A percentile compares a stretch with the other conserved stretches of the same genome.
Conservation (phyloP, 164 flowering plant genomes). For the Aristolochia fimbriata region DNA sequence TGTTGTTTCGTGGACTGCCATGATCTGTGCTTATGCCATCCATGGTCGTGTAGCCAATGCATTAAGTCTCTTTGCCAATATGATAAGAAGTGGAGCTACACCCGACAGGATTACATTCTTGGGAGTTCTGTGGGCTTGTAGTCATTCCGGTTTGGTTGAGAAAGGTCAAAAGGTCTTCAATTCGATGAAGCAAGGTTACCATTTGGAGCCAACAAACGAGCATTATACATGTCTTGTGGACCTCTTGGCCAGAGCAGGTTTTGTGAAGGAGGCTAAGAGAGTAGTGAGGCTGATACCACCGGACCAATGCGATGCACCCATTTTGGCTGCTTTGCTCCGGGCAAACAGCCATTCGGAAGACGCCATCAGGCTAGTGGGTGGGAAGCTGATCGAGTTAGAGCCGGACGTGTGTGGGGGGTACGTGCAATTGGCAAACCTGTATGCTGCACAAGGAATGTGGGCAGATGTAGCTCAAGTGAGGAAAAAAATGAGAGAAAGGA, state of each 20-base stretch:
- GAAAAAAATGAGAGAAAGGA: constrained; percentile 44
- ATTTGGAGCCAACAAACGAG: constrained; percentile 34
- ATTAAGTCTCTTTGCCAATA: constrained; percentile 31
- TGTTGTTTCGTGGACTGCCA: constrained; percentile 52
- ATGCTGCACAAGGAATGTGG: constrained; percentile 47
- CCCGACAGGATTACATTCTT: constrained; percentile 52
- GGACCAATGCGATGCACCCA: too few relatives aligned
- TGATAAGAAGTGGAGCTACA: constrained; percentile 31
- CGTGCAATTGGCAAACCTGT: constrained; percentile 29
- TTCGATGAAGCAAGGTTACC: constrained; percentile 32
- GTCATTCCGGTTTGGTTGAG: constrained; percentile 44
- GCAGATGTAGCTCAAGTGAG: constrained; percentile 33
- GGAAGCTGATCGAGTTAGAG: constrained; percentile 33
- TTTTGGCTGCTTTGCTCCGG: too few relatives aligned
- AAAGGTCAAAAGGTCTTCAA: constrained; percentile 21
- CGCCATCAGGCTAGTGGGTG: constrained; percentile 24
- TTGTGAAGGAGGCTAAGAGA: too few relatives aligned
- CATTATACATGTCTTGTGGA: constrained; percentile 52
- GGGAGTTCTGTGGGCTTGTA: constrained; percentile 54
- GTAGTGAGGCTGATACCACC: too few relatives aligned
- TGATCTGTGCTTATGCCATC: constrained; percentile 42
- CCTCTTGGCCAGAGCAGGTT: constrained; percentile 46
- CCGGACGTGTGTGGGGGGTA: constrained; percentile 35
- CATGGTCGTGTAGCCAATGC: constrained; percentile 41
- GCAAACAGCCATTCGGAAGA: constrained; percentile 10